A percentile compares a stretch with the other conserved stretches of the same genome.
These are phyloP conservation scores for Cutaneotrichosporon sp. DNA, from an alignment of 1,284 basidiomycete species.

Conservation along the genomic window DNA sequence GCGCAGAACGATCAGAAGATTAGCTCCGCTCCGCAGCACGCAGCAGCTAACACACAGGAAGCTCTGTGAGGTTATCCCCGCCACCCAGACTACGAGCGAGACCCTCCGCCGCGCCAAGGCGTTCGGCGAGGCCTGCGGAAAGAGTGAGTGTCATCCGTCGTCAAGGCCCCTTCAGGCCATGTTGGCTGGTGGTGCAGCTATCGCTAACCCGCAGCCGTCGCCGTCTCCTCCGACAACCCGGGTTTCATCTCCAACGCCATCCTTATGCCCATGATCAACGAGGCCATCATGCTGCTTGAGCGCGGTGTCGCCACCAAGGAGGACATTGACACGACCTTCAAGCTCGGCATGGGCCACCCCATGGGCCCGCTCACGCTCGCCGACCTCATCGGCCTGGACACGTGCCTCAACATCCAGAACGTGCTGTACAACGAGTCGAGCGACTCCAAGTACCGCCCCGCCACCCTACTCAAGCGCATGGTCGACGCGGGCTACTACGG, in stretches of 20 bases:
- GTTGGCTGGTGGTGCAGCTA: too few species aligned
- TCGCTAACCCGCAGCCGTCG: constrained; percentile 65
- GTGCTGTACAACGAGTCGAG: constrained; percentile 84
- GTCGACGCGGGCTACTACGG: constrained; percentile 95
- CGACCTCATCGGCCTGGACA: constrained; percentile 89
- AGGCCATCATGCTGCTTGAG: constrained; percentile 91
- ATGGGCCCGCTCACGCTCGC: constrained; percentile 89
- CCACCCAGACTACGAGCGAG: constrained; percentile 79
- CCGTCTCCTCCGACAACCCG: constrained; percentile 83
- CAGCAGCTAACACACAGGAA: constrained; percentile 59
- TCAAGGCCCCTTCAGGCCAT: too few species aligned
- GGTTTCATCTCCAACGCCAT: constrained; percentile 62
- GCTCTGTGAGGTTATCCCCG: constrained; percentile 89
- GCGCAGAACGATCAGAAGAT: too few species aligned
- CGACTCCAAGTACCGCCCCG: constrained; percentile 96
- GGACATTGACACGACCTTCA: constrained; percentile 92
- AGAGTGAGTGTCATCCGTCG: constrained; percentile 61
- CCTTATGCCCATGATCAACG: constrained; percentile 57
- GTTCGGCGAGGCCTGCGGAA: constrained; percentile 87
- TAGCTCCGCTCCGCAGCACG: background rate
- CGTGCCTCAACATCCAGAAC: constrained; percentile 85
- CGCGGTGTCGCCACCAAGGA: constrained; percentile 88
- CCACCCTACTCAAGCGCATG: constrained; percentile 87
- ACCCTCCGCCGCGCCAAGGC: constrained; percentile 74
- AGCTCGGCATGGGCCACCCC: constrained; percentile 92